Percentiles rank a stretch among this genome's conserved stretches.
Evolutionary conservation across 352 stramenopile genomes (phyloP).

Genomic region (Sclerospora graminicola): DNA sequence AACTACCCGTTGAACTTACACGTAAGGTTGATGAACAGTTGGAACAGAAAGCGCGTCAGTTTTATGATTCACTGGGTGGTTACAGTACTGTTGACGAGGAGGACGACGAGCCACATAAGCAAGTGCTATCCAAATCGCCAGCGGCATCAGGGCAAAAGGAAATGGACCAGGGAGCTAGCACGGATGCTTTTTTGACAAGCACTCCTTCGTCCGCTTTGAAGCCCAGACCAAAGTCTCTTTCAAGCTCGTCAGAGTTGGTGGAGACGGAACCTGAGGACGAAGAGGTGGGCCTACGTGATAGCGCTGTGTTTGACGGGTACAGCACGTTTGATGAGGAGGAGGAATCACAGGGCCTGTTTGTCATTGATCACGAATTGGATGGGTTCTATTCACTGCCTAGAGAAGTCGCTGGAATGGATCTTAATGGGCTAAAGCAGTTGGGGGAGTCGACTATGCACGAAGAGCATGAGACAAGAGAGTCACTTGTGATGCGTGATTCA

Average conservation of each 20-base stretch:
- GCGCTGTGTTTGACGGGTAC: too few species aligned
- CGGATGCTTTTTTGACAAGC: too few species aligned
- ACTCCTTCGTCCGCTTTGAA: too few species aligned
- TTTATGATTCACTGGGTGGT: conserved; percentile 28
- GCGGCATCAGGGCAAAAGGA: conserved; percentile 5
- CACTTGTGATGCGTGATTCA: background rate
- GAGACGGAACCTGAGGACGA: too few species aligned
- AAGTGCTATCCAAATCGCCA: conserved; percentile 6
- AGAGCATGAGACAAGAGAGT: conserved; percentile 8
- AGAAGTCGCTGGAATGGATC: background rate
- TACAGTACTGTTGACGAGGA: conserved; percentile 39
- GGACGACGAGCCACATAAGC: conserved; percentile 24
- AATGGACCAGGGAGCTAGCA: too few species aligned
- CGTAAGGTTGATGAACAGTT: conserved; percentile 16
- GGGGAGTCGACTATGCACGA: background rate
- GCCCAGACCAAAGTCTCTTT: too few species aligned
- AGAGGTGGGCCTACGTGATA: too few species aligned
- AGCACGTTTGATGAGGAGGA: too few species aligned
- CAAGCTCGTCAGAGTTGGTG: too few species aligned
- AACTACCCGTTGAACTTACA: conserved; percentile 8
- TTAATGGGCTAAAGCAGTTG: background rate
- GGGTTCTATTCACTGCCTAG: conserved; percentile 3
- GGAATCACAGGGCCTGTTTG: conserved; percentile 10
- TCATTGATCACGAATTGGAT: conserved; percentile 10
- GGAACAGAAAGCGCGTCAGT: conserved; percentile 24